Conservation (phyloP, 768 basidiomycete species). For the Russula brevipes region DNA sequence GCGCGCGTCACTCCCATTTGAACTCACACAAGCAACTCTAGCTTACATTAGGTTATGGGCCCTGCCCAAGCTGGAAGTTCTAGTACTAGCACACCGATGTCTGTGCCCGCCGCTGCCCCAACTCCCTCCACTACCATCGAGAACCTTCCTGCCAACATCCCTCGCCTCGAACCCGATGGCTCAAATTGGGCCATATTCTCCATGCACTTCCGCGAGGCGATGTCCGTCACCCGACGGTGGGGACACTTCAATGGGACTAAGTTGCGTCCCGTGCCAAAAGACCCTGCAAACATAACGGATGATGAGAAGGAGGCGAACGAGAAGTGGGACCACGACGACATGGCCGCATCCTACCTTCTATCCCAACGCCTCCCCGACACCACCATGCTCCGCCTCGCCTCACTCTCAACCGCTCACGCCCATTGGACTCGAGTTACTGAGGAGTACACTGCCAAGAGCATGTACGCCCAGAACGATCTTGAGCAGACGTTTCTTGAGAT, state of each 20-base stretch:
- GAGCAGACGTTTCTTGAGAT: not conserved
- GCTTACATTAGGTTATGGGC: too few relatives aligned
- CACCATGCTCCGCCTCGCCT: not conserved
- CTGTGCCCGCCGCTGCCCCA: too few relatives aligned
- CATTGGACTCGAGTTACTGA: not conserved
- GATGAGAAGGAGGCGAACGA: not conserved
- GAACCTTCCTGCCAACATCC: conserved; percentile 37
- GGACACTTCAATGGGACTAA: not conserved
- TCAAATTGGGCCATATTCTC: not conserved
- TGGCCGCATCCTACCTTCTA: not conserved
- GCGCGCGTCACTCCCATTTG: too few relatives aligned
- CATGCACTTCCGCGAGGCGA: not conserved
- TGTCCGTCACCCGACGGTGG: not conserved
- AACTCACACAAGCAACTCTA: too few relatives aligned
- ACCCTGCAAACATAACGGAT: not conserved
- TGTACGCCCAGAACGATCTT: not conserved
- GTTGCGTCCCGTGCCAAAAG: not conserved
- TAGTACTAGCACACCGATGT: too few relatives aligned
- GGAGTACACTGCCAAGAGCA: not conserved
- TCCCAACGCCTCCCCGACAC: not conserved
- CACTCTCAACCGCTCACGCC: fast-evolving
- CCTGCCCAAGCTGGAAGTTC: too few relatives aligned
- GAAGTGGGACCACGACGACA: not conserved
- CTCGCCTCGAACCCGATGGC: conserved; percentile 30
- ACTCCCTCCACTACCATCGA: too few relatives aligned